phyloP scores from a whole-genome alignment of 306 rosid genomes.

The Crotalaria pallida region DNA sequence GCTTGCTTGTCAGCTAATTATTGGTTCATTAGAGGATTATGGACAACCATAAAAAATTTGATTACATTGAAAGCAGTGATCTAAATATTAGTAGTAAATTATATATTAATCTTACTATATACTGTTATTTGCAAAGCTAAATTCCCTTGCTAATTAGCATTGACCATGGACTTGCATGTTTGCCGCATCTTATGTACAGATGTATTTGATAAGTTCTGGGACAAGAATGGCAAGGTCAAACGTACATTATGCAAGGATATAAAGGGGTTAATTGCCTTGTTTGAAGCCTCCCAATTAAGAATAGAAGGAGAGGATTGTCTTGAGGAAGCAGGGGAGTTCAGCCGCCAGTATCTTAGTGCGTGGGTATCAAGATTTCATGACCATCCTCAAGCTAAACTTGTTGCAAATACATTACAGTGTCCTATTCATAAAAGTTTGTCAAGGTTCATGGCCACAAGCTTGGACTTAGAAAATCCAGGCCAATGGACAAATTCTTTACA shows the following conservation, averaged over 20 bases:
- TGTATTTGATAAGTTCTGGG: conserved; percentile 20
- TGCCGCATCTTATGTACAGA: conserved; percentile 9
- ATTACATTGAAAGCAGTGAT: too few relatives aligned
- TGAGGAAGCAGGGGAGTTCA: conserved; percentile 27
- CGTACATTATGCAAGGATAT: neutral
- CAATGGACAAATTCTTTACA: conserved; percentile 27
- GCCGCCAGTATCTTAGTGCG: conserved; percentile 19
- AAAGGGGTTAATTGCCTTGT: conserved; percentile 31
- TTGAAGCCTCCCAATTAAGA: conserved; percentile 55
- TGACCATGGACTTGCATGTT: neutral
- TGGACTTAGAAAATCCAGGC: neutral
- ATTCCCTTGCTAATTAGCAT: too few relatives aligned
- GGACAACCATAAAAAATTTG: too few relatives aligned
- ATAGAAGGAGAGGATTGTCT: conserved; percentile 45
- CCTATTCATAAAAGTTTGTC: conserved; percentile 40
- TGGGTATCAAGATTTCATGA: conserved; percentile 26
- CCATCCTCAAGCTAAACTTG: conserved; percentile 8
- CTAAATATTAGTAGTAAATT: too few relatives aligned
- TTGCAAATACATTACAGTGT: conserved; percentile 14
- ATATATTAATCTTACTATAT: too few relatives aligned
- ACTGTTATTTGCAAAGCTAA: too few relatives aligned
- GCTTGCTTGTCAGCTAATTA: too few relatives aligned
- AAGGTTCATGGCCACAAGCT: conserved; percentile 28
- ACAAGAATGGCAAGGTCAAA: conserved; percentile 8
- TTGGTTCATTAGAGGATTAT: too few relatives aligned